Evolutionary conservation across 2,329 filamentous ascomycete species (phyloP).

Genomic region (Pyrenophora seminiperda): DNA sequence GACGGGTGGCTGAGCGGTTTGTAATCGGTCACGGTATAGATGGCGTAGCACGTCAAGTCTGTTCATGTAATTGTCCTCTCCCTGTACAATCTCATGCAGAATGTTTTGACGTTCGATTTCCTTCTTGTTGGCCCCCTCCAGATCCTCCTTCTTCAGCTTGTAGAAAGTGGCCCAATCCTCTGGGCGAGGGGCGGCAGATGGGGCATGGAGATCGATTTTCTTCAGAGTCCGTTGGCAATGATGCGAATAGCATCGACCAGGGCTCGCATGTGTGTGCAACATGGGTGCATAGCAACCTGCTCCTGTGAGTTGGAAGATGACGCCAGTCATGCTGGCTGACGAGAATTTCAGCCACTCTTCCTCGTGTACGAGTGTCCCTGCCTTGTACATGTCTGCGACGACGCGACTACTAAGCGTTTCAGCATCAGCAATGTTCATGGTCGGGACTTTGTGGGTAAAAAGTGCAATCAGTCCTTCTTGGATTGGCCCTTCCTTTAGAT

Average conservation of each 20-base stretch:
- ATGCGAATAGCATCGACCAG: conserved; percentile 86
- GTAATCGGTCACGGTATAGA: conserved; percentile 83
- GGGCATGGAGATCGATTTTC: conserved; percentile 84
- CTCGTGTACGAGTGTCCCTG: conserved; percentile 78
- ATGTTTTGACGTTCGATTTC: conserved; percentile 93
- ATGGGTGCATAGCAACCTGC: conserved; percentile 88
- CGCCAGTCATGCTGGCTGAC: conserved; percentile 78
- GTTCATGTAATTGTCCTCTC: conserved; percentile 88
- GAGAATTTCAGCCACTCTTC: conserved; percentile 99
- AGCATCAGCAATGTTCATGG: conserved; percentile 97
- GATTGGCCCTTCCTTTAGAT: conserved; percentile 82
- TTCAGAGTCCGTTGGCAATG: conserved; percentile 93
- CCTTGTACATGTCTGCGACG: conserved; percentile 77
- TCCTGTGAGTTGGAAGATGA: conserved; percentile 91
- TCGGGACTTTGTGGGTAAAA: conserved; percentile 94
- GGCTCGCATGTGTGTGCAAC: conserved; percentile 70
- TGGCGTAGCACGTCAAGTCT: conserved; percentile 84
- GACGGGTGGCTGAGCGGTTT: conserved; percentile 74
- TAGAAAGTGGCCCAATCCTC: conserved; percentile 93
- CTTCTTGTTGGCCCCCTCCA: conserved; percentile 75
- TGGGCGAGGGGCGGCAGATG: conserved; percentile 67
- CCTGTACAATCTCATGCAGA: conserved; percentile 91
- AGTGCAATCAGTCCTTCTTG: conserved; percentile 85
- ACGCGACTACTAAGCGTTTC: conserved; percentile 82
- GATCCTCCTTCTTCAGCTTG: conserved; percentile 75